These are phyloP conservation scores for Thalassiosira mediterranea DNA, from an alignment of 352 stramenopile species.

Conservation along the genomic window DNA sequence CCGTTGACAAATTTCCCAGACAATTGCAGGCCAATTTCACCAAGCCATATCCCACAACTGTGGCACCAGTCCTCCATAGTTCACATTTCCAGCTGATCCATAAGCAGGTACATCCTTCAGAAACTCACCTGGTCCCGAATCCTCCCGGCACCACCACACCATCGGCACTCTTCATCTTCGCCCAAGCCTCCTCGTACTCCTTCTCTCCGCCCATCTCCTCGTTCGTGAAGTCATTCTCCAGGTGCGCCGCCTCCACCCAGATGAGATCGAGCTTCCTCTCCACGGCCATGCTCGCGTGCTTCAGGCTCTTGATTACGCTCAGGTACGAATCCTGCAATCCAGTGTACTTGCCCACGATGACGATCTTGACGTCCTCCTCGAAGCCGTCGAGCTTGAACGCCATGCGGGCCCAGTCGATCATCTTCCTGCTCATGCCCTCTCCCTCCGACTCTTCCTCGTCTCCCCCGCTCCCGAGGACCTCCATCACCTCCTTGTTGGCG, in stretches of 20 bases:
- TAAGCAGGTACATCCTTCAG: slow-evolving; percentile 90
- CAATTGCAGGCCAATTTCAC: no score
- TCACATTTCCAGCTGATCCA: no score
- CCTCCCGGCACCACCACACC: slow-evolving; percentile 97
- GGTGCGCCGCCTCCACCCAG: slow-evolving; percentile 97
- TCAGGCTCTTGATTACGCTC: slow-evolving; percentile 95
- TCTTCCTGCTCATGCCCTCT: slow-evolving; percentile 52
- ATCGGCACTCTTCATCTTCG: slow-evolving; percentile 89
- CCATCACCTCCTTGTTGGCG: slow-evolving; percentile 98
- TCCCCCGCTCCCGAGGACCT: slow-evolving; percentile 93
- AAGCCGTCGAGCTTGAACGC: slow-evolving; percentile 92
- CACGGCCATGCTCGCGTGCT: slow-evolving; percentile 94
- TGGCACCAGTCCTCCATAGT: no score
- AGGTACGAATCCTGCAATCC: slow-evolving; percentile 98
- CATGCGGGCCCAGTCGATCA: slow-evolving; percentile 87
- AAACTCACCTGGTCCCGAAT: slow-evolving; percentile 95
- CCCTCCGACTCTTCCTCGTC: slow-evolving; percentile 13
- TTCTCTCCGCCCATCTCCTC: slow-evolving; percentile 46
- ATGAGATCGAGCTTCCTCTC: slow-evolving; percentile 92
- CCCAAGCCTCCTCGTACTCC: slow-evolving; percentile 87
- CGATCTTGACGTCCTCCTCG: slow-evolving; percentile 92
- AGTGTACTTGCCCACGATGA: slow-evolving; percentile 99
- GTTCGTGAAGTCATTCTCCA: slow-evolving; percentile 86
- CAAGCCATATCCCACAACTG: no score
- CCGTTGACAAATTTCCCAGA: no score